Evolutionary conservation across 2,329 filamentous ascomycete species (phyloP).

Genomic region (Eutypella sp.): DNA sequence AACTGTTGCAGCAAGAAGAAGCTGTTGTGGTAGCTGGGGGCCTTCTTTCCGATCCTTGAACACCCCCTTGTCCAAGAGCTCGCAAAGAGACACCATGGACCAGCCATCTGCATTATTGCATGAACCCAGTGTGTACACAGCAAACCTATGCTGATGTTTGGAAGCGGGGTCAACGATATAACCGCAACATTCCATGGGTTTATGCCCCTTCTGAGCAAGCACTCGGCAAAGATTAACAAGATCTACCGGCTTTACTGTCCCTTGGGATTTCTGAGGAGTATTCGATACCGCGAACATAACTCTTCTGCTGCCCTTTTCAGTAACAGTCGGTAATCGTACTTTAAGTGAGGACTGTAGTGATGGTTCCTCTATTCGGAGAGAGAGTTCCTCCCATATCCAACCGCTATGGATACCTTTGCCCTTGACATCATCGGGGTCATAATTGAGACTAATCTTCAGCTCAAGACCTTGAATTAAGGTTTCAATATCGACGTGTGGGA

Average conservation of each 20-base stretch:
- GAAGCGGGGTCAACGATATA: not conserved
- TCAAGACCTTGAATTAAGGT: constrained; percentile 6
- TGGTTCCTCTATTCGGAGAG: constrained; percentile 1
- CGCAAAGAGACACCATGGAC: not conserved
- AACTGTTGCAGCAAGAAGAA: constrained; percentile 13
- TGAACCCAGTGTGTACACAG: not conserved
- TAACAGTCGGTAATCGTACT: not conserved
- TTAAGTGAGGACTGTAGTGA: not conserved
- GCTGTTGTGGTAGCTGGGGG: constrained; percentile 5
- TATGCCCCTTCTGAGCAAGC: not conserved
- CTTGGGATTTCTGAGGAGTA: not conserved
- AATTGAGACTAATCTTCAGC: constrained; percentile 6
- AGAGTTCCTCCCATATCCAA: constrained; percentile 12
- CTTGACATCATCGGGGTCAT: constrained; percentile 4
- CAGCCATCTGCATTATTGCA: not conserved
- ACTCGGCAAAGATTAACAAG: not conserved
- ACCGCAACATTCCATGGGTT: not conserved
- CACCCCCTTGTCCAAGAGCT: not conserved
- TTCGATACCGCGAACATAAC: not conserved
- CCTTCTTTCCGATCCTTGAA: not conserved
- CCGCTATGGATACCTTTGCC: constrained; percentile 2
- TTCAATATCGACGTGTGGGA: constrained; percentile 14
- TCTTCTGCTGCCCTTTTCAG: not conserved
- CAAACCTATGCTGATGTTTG: not conserved
- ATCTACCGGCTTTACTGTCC: not conserved